Evolutionary conservation across 371 early-diverging fungal species (phyloP).

Genomic region (Syncephalis fuscata): DNA sequence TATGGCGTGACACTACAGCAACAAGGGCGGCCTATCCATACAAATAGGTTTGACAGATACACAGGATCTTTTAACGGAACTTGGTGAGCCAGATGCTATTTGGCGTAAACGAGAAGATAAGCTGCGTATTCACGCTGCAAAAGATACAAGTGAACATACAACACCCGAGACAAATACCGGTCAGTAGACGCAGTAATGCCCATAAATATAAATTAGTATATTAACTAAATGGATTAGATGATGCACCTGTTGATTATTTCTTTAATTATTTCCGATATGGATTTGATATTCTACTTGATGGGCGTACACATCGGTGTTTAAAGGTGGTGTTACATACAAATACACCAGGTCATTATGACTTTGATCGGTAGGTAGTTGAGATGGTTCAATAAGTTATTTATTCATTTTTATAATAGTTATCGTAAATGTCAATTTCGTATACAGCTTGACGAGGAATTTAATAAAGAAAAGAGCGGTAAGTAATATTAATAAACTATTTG

Average conservation of each 20-base stretch:
- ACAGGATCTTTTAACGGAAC: constrained; percentile 52
- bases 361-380: constrained; percentile 26
- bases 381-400: neutral
- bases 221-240: neutral
- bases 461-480: neutral
- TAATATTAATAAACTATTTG: too few relatives aligned
- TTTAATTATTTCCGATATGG: constrained; percentile 56
- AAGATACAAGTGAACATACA: neutral
- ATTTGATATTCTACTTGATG: constrained; percentile 58
- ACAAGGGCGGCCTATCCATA: too few relatives aligned
- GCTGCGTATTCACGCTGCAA: constrained; percentile 45
- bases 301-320: constrained; percentile 39
- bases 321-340: constrained; percentile 65
- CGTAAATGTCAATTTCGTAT: constrained; percentile 29
- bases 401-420: constrained; percentile 15
- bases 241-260: constrained; percentile 36
- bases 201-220: neutral
- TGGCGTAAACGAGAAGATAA: constrained; percentile 55
- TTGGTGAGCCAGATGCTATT: constrained; percentile 40
- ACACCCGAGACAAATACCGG: neutral
- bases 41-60: constrained; percentile 15
- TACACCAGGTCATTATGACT: constrained; percentile 52
- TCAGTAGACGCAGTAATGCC: too few relatives aligned
- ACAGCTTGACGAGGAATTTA: neutral
- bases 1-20: too few relatives aligned